Base-by-base conservation (phyloP, 371 early-diverging fungal species). In the Mucor lusitanicus region DNA sequence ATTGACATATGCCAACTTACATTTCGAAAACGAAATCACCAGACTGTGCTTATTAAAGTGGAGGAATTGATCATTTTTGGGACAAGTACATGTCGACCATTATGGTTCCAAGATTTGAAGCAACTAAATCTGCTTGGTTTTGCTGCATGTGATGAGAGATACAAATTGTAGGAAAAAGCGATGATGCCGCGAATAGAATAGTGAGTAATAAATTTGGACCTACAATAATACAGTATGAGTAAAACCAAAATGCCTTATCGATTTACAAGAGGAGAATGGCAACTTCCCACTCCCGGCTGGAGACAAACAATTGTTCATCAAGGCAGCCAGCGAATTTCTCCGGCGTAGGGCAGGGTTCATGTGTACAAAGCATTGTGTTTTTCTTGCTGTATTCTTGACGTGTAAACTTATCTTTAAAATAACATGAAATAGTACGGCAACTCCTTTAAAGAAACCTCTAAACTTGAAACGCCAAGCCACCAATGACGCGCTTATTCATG, bases 201-300 rank as follows among this genome's bases (percentile, higher is more conserved):
- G 44, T 42, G 44, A 59, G 60, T 42, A 44, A 39, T 62, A 62
- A 62, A 62, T 62, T 62, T 62, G 9, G 62, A 62, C 62, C 62
- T 62, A 62, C 53, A 62, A 53, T 53, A 37, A 53, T n/a, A n/a
- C n/a, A 46, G 48, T n/a, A n/a, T 37, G 21, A 62, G 53, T 62
- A 62, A 62, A 62, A 53, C 62, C 50, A 62, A 50, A 62, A 62
- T 53, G 53, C 62, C 50, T 50, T 62, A 62, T 62, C 23, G 35
- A 53, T 62, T 62, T 65, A 59, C 58, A 65, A 65, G 59, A 64
- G 64, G 58, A 64, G 57, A 57, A 33, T 64, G 58, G 44, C 64
- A 64, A 64, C 64, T 64, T 64, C 57, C 64, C 64, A 64, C 64
- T 64, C 64, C 64, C 64, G 46, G 64, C 64, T 64, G 64, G 64